Evolutionary conservation across 108 stramenopile genomes (phyloP).

Genomic region (Cylindrotheca fusiformis): DNA sequence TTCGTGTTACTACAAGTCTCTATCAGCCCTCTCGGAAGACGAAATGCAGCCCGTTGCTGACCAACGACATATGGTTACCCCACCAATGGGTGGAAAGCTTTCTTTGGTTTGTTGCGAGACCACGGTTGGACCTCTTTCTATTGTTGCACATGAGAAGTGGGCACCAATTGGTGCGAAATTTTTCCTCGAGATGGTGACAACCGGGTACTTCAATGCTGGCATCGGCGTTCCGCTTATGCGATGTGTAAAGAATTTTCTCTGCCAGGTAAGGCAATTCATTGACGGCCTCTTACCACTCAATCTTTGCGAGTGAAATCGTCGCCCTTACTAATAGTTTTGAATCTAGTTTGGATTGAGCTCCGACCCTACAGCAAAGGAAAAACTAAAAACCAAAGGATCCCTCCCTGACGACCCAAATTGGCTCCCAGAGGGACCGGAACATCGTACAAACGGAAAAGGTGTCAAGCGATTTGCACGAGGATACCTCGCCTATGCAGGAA

Average conservation of each 20-base stretch:
- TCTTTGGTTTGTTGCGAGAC: conserved; percentile 54
- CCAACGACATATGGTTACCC: conserved; percentile 39
- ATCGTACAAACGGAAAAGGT: conserved; percentile 59
- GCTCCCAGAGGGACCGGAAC: conserved; percentile 68
- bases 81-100: conserved; percentile 43
- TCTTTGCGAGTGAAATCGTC: too few relatives aligned
- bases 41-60: conserved; percentile 30
- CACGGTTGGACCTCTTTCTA: conserved; percentile 43
- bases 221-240: conserved; percentile 81
- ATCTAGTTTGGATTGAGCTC: conserved; percentile 75
- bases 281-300: too few relatives aligned
- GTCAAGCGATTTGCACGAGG: conserved; percentile 75
- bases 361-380: conserved; percentile 23
- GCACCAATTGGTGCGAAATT: conserved; percentile 78
- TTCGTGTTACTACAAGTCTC: not conserved
- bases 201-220: conserved; percentile 55
- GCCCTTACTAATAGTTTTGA: too few relatives aligned
- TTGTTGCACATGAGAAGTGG: conserved; percentile 74
- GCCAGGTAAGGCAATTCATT: conserved; percentile 42
- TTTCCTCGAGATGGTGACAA: conserved; percentile 74
- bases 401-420: conserved; percentile 77
- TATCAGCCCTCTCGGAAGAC: conserved; percentile 14
- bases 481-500: conserved; percentile 74
- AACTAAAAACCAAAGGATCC: conserved; percentile 19
- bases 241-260: conserved; percentile 70